Base-by-base conservation (phyloP, 352 stramenopile species). In the Elongisporangium anandrum region DNA sequence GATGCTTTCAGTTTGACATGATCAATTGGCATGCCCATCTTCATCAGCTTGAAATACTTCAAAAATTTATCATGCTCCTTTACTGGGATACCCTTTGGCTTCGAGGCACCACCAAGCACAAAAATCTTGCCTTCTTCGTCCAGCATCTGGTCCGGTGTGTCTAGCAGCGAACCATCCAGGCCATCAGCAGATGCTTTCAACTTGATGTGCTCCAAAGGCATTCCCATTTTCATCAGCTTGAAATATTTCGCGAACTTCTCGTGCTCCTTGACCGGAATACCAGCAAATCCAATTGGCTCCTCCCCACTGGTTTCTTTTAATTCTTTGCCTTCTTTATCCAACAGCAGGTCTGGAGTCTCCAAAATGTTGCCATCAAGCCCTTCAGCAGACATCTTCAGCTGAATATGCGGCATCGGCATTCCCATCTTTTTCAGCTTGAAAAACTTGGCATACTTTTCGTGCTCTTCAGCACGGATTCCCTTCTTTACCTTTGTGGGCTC, bases 391-490 rank as follows among this genome's bases (percentile, higher is more conserved):
- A 98, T 98, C 26, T 97, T 97, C 62, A 98, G 70, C 56, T 98
- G 82, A 56, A 98, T 92, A 52, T 97, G 94, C 4, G 82, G 69
- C 59, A 94, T 63, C 5, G 96, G 96, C 84, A 99, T 95, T 9
- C 93, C 94, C 73, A 99, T 93, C 61, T 97, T 97, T 49, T 92
- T 87, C 65, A 99, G 92, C 67, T 98, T 98, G 64, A 98, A 98
- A 65, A 97, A 99, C 58, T 94, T 94, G 2, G 65, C 70, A 69
- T 78, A 92, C 55, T 90, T 90, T 4, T 82, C 71, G 52, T 94
- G 82, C 21, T 89, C 77, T 47, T 83, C 76, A 10, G 71, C 81
- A 45, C 67, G 69, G 8, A 75, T 86, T 9, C 79, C 81, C 45
- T 75, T 66, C 45, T 70, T 69, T 4, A 45, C 34, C 23, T 76